Evolutionary conservation across 768 basidiomycete genomes (phyloP).

Genomic region (Lactarius quietus): DNA sequence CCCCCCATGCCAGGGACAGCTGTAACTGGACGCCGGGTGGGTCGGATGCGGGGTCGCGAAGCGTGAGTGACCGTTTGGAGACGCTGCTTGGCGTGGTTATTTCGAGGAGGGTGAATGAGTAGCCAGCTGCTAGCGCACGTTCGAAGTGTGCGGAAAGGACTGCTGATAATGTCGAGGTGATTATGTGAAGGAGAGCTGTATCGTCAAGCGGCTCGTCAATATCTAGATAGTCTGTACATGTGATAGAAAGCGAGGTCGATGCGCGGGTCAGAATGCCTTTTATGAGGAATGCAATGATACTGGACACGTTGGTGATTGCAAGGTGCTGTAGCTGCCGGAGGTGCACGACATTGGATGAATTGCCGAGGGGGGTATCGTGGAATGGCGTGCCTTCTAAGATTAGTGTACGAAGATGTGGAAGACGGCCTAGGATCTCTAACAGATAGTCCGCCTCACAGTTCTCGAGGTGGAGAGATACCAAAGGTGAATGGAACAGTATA

Average conservation of each 20-base stretch:
- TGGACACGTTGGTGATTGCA: constrained; percentile 2
- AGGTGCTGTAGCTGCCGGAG: constrained; percentile 5
- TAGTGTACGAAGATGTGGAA: constrained; percentile 9
- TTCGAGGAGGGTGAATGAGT: constrained; percentile 7
- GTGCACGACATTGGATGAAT: neutral
- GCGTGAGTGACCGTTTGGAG: neutral
- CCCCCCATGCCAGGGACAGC: constrained; percentile 6
- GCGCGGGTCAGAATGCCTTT: neutral
- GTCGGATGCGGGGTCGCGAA: neutral
- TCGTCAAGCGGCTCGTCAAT: constrained; percentile 10
- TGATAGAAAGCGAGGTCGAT: constrained; percentile 8
- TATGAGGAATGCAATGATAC: constrained; percentile 8
- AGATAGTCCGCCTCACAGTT: constrained; percentile 5
- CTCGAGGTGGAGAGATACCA: constrained; percentile 4
- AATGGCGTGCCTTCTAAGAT: constrained; percentile 1
- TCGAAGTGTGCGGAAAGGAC: constrained; percentile 7
- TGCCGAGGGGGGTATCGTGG: neutral
- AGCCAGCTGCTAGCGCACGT: neutral
- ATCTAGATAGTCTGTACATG: constrained; percentile 6
- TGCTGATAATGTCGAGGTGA: constrained; percentile 6
- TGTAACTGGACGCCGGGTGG: neutral
- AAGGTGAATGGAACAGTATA: constrained; percentile 1
- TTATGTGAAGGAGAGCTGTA: neutral
- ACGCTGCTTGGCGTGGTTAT: neutral
- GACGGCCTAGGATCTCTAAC: neutral